These are phyloP conservation scores for Fusarium nematophilum DNA, from an alignment of 2,329 filamentous ascomycete species.

Conservation along the genomic window DNA sequence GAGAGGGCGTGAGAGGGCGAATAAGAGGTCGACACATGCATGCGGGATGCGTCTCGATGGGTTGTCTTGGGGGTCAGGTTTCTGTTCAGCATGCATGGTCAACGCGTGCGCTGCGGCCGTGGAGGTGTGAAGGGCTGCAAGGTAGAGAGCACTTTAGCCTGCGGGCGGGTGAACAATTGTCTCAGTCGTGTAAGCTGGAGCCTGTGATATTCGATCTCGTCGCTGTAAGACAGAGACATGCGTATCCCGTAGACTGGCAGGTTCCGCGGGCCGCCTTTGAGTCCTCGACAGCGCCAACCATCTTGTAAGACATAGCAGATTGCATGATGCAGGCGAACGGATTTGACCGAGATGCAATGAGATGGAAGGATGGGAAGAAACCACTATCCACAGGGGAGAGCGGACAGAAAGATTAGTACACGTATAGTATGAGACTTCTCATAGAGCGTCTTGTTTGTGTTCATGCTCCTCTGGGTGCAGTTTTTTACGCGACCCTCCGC, in stretches of 20 bases:
- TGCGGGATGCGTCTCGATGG: conserved; percentile 35
- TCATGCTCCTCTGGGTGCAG: too few relatives aligned
- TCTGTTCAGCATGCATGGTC: conserved; percentile 30
- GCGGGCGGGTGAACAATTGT: conserved; percentile 8
- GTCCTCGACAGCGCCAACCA: conserved; percentile 8
- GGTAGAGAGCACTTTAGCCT: conserved; percentile 10
- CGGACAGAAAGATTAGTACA: too few relatives aligned
- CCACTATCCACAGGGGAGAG: too few relatives aligned
- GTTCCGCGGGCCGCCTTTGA: conserved; percentile 8
- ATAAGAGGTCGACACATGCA: conserved; percentile 41
- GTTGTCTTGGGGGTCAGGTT: conserved; percentile 24
- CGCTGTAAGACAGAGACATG: conserved; percentile 14
- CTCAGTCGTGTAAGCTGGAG: conserved; percentile 19
- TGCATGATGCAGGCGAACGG: conserved; percentile 31
- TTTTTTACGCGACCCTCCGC: too few relatives aligned
- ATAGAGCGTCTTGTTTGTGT: too few relatives aligned
- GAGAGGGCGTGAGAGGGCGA: conserved; percentile 25
- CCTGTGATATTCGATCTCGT: conserved; percentile 7
- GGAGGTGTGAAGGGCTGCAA: conserved; percentile 25
- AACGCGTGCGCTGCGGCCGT: conserved; percentile 21
- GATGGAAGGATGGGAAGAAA: too few relatives aligned
- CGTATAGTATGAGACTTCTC: too few relatives aligned
- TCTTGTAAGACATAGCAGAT: background rate
- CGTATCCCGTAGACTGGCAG: conserved; percentile 8
- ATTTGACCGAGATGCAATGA: conserved; percentile 28